Conservation (phyloP, 1,284 basidiomycete genomes). For the Trametes polyzona region DNA sequence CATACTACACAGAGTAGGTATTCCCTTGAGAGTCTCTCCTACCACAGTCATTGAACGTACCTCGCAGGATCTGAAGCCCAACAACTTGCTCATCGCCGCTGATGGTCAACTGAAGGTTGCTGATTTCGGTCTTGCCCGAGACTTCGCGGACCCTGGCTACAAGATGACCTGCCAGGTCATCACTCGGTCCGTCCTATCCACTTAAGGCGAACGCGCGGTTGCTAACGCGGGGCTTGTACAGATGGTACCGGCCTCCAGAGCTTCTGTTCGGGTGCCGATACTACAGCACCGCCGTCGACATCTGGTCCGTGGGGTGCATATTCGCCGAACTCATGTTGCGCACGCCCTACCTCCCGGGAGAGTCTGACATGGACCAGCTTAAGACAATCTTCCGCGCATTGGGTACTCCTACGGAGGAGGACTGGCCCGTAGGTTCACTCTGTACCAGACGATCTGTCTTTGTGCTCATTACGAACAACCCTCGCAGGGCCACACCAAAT, state of each 20-base stretch:
- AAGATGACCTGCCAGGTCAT: conserved; percentile 99
- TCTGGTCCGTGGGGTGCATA: conserved; percentile 96
- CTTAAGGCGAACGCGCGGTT: not conserved
- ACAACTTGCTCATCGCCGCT: conserved; percentile 94
- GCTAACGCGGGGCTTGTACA: conserved; percentile 39
- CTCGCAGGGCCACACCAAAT: conserved; percentile 78
- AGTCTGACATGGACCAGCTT: conserved; percentile 95
- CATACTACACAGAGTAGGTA: conserved; percentile 84
- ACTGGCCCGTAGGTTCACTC: conserved; percentile 82
- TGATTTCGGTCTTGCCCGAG: conserved; percentile 98
- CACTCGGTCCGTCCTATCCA: conserved; percentile 65
- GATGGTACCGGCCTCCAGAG: conserved; percentile 98
- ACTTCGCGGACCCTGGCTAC: conserved; percentile 90
- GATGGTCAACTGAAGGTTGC: conserved; percentile 96
- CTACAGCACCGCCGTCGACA: conserved; percentile 88
- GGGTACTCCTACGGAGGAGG: conserved; percentile 93
- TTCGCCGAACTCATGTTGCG: conserved; percentile 96
- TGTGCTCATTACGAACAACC: no score
- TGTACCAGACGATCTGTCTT: no score
- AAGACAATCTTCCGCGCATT: conserved; percentile 94
- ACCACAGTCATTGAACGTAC: not conserved
- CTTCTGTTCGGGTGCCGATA: conserved; percentile 87
- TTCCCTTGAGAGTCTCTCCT: not conserved
- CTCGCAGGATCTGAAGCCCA: conserved; percentile 93
- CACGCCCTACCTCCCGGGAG: conserved; percentile 92